These are phyloP conservation scores for Graphium sp. DNA, from an alignment of 2,329 filamentous ascomycete genomes.

Conservation along the genomic window DNA sequence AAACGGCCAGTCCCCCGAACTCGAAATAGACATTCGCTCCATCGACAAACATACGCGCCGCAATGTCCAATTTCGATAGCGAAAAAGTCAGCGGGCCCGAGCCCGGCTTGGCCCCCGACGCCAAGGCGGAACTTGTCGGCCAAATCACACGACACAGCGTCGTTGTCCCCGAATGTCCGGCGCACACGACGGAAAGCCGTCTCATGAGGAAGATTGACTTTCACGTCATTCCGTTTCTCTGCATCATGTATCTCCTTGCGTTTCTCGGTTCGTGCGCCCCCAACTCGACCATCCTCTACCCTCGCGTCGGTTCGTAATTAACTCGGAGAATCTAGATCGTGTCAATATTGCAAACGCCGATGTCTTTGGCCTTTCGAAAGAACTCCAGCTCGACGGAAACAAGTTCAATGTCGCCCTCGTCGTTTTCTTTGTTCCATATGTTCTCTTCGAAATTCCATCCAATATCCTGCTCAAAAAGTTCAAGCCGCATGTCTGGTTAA, in stretches of 20 bases:
- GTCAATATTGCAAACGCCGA: slow-evolving; percentile 70
- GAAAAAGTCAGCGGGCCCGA: no score
- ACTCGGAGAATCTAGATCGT: slow-evolving; percentile 23
- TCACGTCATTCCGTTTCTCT: slow-evolving; percentile 55
- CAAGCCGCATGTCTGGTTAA: slow-evolving; percentile 52
- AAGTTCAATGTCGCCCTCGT: slow-evolving; percentile 63
- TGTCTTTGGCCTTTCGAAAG: slow-evolving; percentile 45
- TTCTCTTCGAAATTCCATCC: slow-evolving; percentile 52
- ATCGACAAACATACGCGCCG: no score
- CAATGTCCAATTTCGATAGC: no score
- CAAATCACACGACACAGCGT: no score
- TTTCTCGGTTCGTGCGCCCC: slow-evolving; percentile 39
- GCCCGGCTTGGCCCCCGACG: no score
- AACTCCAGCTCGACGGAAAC: slow-evolving; percentile 39
- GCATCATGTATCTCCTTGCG: slow-evolving; percentile 53
- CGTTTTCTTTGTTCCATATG: slow-evolving; percentile 71
- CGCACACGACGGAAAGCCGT: slow-evolving; percentile 43
- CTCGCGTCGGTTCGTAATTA: background rate
- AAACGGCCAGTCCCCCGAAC: no score
- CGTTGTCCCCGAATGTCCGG: slow-evolving; percentile 19
- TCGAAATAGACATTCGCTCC: no score
- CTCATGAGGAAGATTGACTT: slow-evolving; percentile 56
- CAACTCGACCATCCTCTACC: background rate
- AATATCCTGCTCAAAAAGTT: slow-evolving; percentile 17
- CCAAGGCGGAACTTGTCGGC: no score